Conservation (phyloP, 192 early-diverging fungal genomes). For the Dissophora globulifera region DNA sequence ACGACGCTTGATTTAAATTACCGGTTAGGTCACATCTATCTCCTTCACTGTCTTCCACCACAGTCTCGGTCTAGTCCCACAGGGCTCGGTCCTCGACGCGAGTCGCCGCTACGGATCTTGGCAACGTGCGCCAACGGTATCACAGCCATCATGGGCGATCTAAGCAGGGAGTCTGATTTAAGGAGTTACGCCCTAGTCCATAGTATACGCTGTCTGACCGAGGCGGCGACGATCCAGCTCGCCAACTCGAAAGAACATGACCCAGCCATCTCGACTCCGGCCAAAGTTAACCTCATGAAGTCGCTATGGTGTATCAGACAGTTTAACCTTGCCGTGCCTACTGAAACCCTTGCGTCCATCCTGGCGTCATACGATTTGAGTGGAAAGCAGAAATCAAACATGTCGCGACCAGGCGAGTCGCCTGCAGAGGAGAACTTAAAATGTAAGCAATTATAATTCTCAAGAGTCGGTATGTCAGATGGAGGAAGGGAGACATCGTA, state of each 20-base stretch:
- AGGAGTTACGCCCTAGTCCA: slow-evolving; percentile 16
- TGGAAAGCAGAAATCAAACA: neutral
- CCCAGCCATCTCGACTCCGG: slow-evolving; percentile 46
- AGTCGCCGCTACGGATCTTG: slow-evolving; percentile 31
- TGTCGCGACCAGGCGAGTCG: neutral
- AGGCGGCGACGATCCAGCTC: slow-evolving; percentile 36
- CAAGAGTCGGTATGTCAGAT: neutral
- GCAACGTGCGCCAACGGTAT: slow-evolving; percentile 45
- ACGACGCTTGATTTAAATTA: slow-evolving; percentile 24
- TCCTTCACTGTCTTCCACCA: slow-evolving; percentile 29
- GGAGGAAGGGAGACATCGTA: neutral
- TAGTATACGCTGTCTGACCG: slow-evolving; percentile 30
- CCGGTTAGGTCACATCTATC: slow-evolving; percentile 35
- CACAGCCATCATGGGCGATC: slow-evolving; percentile 29
- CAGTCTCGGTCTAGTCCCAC: slow-evolving; percentile 35
- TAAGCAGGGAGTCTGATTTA: slow-evolving; percentile 19
- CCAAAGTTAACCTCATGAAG: slow-evolving; percentile 48
- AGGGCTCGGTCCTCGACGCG: slow-evolving; percentile 39
- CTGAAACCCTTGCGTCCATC: neutral
- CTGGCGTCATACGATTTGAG: slow-evolving; percentile 14
- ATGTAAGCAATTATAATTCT: no score
- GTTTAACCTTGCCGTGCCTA: slow-evolving; percentile 27
- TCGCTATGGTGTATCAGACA: slow-evolving; percentile 43
- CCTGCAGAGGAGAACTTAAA: neutral
- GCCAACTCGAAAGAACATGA: slow-evolving; percentile 32